A percentile compares a stretch with the other conserved stretches of the same genome.
phyloP scores from a whole-genome alignment of 148 eudicot species.

The Silene conica region DNA sequence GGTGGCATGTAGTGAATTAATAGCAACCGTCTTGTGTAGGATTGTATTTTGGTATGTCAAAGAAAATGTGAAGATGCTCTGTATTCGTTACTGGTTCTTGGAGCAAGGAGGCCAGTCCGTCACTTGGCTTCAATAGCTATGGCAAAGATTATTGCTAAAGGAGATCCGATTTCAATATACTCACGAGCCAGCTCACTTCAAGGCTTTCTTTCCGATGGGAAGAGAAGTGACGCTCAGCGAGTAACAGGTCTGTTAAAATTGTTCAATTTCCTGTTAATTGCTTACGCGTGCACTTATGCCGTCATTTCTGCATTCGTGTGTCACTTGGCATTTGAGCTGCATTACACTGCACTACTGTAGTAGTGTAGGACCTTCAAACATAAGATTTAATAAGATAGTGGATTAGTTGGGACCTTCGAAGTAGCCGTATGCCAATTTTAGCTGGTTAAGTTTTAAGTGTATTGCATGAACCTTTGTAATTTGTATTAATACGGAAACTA shows the following conservation, averaged over 20 bases:
- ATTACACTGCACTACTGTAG: no score
- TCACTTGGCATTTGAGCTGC: background rate
- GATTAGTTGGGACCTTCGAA: background rate
- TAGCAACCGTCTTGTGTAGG: slow-evolving; percentile 37
- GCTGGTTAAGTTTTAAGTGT: background rate
- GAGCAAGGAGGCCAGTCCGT: slow-evolving; percentile 88
- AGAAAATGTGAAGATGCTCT: slow-evolving; percentile 96
- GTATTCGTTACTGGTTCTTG: slow-evolving; percentile 70
- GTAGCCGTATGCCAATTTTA: background rate
- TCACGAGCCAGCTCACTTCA: slow-evolving; percentile 91
- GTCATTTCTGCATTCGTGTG: background rate
- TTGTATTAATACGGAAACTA: background rate
- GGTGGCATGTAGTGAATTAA: background rate
- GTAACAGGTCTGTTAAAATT: slow-evolving; percentile 66
- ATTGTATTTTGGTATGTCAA: slow-evolving; percentile 72
- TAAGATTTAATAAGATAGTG: background rate
- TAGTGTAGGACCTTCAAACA: background rate
- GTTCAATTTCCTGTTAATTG: background rate
- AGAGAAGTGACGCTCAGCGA: slow-evolving; percentile 71
- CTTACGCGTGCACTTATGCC: background rate
- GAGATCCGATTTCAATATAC: slow-evolving; percentile 91
- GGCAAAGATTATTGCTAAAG: slow-evolving; percentile 75
- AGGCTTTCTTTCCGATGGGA: slow-evolving; percentile 91
- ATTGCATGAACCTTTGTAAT: background rate
- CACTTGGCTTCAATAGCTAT: slow-evolving; percentile 92